These are phyloP conservation scores for Septoria linicola DNA, from an alignment of 2,329 filamentous ascomycete genomes.

Conservation along the genomic window DNA sequence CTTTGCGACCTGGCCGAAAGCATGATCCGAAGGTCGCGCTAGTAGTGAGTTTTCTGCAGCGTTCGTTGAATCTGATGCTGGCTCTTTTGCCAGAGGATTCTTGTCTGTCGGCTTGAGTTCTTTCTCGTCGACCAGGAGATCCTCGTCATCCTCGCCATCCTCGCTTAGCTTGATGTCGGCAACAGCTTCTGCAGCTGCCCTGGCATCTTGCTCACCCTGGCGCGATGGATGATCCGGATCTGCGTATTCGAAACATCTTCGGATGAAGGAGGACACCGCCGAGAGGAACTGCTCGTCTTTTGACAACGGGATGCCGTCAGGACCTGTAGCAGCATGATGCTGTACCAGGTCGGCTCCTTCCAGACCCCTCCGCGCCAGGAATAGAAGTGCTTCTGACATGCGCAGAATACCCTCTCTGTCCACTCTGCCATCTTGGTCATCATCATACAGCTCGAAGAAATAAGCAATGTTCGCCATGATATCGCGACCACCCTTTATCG, in stretches of 20 bases:
- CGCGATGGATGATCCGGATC: constrained; percentile 67
- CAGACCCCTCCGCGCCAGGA: constrained; percentile 84
- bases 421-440: constrained; percentile 84
- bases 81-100: constrained; percentile 7
- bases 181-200: constrained; percentile 42
- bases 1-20: constrained; percentile 36
- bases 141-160: constrained; percentile 59
- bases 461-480: constrained; percentile 98
- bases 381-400: constrained; percentile 91
- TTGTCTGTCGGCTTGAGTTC: constrained; percentile 27
- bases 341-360: constrained; percentile 47
- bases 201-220: constrained; percentile 36
- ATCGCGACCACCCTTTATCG: constrained; percentile 88
- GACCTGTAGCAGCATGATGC: constrained; percentile 29
- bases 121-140: constrained; percentile 57
- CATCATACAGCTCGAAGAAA: constrained; percentile 97
- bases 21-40: constrained; percentile 31
- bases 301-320: constrained; percentile 41
- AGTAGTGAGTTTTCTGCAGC: constrained; percentile 30
- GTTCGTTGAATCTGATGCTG: constrained; percentile 1
- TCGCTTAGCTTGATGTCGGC: constrained; percentile 74
- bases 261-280: constrained; percentile 92
- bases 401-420: constrained; percentile 92
- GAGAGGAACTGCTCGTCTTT: constrained; percentile 86
- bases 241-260: constrained; percentile 95